Base-by-base conservation (phyloP, 345 rosid genomes). In the Rhizophora mangle region DNA sequence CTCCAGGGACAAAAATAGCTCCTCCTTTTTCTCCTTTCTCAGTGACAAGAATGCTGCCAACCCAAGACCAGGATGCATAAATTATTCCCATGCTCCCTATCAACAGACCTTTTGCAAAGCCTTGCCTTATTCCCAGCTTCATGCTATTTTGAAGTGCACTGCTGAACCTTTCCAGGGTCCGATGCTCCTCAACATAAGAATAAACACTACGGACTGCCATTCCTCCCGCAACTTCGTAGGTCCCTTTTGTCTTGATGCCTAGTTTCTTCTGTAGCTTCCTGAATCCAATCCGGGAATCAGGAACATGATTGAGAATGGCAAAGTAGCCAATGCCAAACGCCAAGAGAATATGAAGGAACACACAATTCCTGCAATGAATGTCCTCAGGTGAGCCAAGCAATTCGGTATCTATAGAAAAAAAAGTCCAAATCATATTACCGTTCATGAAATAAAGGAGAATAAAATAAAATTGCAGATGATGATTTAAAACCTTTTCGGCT, bases 61-160 rank as follows among this genome's bases (percentile, higher is more conserved):
- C 82, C 87, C 84, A 85, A 60, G n/a, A n/a, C 92, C 89, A 85
- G 26, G 70, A 67, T 16, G 77, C 82, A 62, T 69, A 88, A 34
- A 80, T 68, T 46, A 85, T 79, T 62, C 87, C 87, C 80, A 79
- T 81, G 71, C 86, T 87, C 31, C 88, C 89, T 3, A 88, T 76
- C 67, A 80, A 29, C 69, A 85, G 62, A 43, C 92, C 92, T 72
- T 88, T 88, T 16, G 74, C 60, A 13, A 85, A 66, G 21, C 92
- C 89, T 77, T 82, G 82, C 67, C 77, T 82, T 30, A 82, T 68
- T 0, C 88, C 83, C 11, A 84, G 78, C 68, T 78, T 76, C 79
- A 75, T 72, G 37, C 77, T 78, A n/a, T 64, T 79, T 21, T 79
- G 37, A 49, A 84, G 83, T 8, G 82, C 85, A 6, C 34, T 51